Conservation (phyloP, 2,329 filamentous ascomycete genomes). For the Phyllosticta citribraziliensis region DNA sequence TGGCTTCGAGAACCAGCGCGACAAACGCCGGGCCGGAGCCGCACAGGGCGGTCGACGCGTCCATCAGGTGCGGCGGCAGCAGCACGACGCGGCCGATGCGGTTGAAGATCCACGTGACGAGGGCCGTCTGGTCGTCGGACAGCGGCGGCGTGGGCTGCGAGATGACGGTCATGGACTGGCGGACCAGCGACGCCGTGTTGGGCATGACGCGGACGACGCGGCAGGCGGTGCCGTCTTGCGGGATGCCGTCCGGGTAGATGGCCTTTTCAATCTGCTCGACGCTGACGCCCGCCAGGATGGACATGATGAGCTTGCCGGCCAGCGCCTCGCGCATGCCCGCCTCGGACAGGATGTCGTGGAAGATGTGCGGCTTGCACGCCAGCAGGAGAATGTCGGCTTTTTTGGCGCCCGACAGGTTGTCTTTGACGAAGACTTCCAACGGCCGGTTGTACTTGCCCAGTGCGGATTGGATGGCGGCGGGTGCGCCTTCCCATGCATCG, state of each 20-base stretch:
- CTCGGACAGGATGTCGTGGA: slow-evolving; percentile 56
- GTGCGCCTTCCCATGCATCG: slow-evolving; percentile 60
- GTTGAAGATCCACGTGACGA: slow-evolving; percentile 69
- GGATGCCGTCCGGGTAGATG: slow-evolving; percentile 46
- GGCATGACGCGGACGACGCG: slow-evolving; percentile 72
- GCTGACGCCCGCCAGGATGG: slow-evolving; percentile 69
- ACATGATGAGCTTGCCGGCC: slow-evolving; percentile 70
- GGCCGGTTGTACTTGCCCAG: slow-evolving; percentile 53
- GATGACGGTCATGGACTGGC: slow-evolving; percentile 74
- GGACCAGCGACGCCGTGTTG: slow-evolving; percentile 69
- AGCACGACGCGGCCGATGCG: slow-evolving; percentile 62
- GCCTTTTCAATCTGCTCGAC: slow-evolving; percentile 56
- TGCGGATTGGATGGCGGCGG: slow-evolving; percentile 56
- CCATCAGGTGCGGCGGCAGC: slow-evolving; percentile 58
- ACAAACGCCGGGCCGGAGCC: slow-evolving; percentile 70
- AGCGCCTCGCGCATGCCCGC: slow-evolving; percentile 64
- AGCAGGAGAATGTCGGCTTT: slow-evolving; percentile 66
- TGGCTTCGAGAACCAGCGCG: slow-evolving; percentile 62
- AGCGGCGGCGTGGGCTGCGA: slow-evolving; percentile 52
- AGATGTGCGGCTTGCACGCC: slow-evolving; percentile 71
- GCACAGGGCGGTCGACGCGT: slow-evolving; percentile 63
- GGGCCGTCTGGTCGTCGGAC: slow-evolving; percentile 39
- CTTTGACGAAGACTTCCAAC: slow-evolving; percentile 58
- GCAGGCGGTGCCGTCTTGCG: slow-evolving; percentile 41
- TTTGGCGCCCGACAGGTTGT: slow-evolving; percentile 59